Percentiles rank a stretch among this genome's conserved stretches.
Conservation (phyloP, 1,284 basidiomycete genomes). For the Ganoderma resinaceum region DNA sequence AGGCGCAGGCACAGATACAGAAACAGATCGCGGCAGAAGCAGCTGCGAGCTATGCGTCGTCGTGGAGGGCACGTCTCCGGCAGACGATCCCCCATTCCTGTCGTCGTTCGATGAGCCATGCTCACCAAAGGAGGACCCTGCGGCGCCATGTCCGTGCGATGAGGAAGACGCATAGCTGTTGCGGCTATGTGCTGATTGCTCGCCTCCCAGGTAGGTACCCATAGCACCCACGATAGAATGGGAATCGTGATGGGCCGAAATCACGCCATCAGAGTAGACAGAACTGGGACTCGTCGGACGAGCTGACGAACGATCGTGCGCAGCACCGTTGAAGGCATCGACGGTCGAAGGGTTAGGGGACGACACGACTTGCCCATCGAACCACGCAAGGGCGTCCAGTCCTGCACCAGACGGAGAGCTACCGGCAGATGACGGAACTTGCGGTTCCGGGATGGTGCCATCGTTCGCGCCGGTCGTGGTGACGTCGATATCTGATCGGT, state of each 20-base stretch:
- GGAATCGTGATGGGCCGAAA: background rate
- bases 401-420: slow-evolving; percentile 12
- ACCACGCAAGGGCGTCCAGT: slow-evolving; percentile 36
- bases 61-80: slow-evolving; percentile 14
- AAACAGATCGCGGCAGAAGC: slow-evolving; percentile 3
- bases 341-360: slow-evolving; percentile 16
- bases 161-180: slow-evolving; percentile 18
- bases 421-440: slow-evolving; percentile 1
- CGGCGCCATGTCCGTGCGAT: slow-evolving; percentile 19
- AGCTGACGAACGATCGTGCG: slow-evolving; percentile 12
- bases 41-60: slow-evolving; percentile 25
- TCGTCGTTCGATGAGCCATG: slow-evolving; percentile 29
- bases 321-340: background rate
- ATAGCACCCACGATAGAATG: slow-evolving; percentile 9
- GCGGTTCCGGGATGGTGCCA: background rate
- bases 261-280: slow-evolving; percentile 24
- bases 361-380: slow-evolving; percentile 30
- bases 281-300: slow-evolving; percentile 24
- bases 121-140: slow-evolving; percentile 24
- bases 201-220: background rate
- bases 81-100: slow-evolving; percentile 21
- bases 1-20: slow-evolving; percentile 26
- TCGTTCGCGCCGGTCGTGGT: background rate
- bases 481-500: slow-evolving; percentile 26
- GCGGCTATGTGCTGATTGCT: slow-evolving; percentile 31